Evolutionary conservation across 1,284 basidiomycete genomes (phyloP).

Genomic region (Trichosporon inkin): DNA sequence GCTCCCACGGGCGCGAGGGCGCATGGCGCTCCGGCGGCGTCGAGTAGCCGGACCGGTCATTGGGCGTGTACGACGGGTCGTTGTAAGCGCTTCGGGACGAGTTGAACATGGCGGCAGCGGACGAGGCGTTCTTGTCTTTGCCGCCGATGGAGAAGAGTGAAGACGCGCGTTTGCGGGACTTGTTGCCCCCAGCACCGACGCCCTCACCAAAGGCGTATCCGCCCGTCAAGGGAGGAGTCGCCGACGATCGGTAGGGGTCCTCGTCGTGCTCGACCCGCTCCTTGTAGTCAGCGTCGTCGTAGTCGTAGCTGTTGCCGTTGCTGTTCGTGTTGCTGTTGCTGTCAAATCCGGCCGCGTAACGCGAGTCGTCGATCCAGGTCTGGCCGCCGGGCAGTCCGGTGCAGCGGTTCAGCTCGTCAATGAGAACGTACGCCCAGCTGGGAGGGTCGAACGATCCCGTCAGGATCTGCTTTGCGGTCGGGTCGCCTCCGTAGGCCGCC

Average conservation of each 20-base stretch:
- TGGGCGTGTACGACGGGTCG: background rate
- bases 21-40: constrained; percentile 12
- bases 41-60: background rate
- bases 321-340: constrained; percentile 31
- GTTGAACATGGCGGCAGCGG: background rate
- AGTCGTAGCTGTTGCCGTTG: background rate
- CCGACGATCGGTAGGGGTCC: background rate
- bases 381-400: constrained; percentile 66
- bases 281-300: constrained; percentile 1
- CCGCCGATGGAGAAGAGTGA: constrained; percentile 23
- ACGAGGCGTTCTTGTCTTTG: constrained; percentile 2
- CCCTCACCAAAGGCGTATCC: constrained; percentile 48
- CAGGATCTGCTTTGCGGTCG: constrained; percentile 72
- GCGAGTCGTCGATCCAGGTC: constrained; percentile 62
- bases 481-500: constrained; percentile 69
- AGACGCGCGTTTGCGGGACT: constrained; percentile 21
- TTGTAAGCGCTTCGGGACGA: background rate
- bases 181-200: constrained; percentile 28
- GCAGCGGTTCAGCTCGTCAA: constrained; percentile 66
- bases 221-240: background rate
- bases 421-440: constrained; percentile 68
- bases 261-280: background rate
- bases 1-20: constrained; percentile 21
- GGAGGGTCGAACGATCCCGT: constrained; percentile 70
- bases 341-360: constrained; percentile 34